Evolutionary conservation across 352 stramenopile species (phyloP), one percentile per base, ranked within the genome.

Genomic region (Hyaloperonospora arabidopsidis): DNA sequence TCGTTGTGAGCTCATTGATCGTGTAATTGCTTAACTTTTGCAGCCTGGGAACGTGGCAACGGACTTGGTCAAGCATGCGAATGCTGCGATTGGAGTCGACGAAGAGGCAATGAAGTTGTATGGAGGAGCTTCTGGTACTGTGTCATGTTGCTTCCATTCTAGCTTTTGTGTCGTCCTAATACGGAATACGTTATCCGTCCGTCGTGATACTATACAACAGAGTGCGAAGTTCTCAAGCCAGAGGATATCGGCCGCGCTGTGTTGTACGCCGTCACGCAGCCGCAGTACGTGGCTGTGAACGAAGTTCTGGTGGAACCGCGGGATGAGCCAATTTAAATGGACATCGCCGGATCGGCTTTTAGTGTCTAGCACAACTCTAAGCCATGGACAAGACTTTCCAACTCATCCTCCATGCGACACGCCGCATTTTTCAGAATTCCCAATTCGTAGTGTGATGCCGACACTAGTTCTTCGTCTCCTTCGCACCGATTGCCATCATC

Each of bases 21-120:
- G 36, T 43, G 54, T 49, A 38, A 12, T 39, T 39, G 34, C 50
- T 51, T 38, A 17, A n/a, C 45, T 17, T 45, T 44, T 57, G 35
- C 45, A 95, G 74, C 90, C 88, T 55, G 90, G 89, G 21, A 94
- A 97, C 58, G 87, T 95, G 18, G 80, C 74, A 14, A 97, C 89
- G n/a, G 84, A 96, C 41, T 72, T 97, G 15, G 76, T 96, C 39
- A 77, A 84, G 61, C 79, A 91, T 51, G 92, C 85, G 23, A 93
- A 84, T 46, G 66, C 63, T 44, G 67, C 65, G 29, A 84, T 68
- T 22, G 68, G 75, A 13, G 72, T 84, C 18, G 87, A 97, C 57
- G 64, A 76, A 39, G 79, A 94, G 52, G 88, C 86, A 7, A 88
- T 87, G 75, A 81, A 84, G 48, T 48, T 78, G 23, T 87, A 84